Evolutionary conservation across 148 eudicot genomes (phyloP).

Genomic region (Rhododendron vialii): DNA sequence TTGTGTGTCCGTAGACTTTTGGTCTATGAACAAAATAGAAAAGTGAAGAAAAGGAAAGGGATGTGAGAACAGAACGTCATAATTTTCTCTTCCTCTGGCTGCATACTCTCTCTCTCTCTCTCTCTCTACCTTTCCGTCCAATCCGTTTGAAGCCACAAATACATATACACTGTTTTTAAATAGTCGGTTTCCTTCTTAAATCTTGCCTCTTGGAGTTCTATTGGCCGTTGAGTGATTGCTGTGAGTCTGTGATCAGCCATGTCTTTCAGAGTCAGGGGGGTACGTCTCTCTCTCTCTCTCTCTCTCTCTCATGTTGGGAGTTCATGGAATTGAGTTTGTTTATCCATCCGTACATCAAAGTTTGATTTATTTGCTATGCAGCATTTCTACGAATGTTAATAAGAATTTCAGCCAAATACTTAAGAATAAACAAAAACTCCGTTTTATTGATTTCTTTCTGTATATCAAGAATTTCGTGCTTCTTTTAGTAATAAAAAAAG

Average conservation of each 20-base stretch:
- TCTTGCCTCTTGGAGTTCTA: background rate
- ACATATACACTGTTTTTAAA: too few species aligned
- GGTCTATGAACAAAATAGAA: background rate
- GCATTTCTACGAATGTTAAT: too few species aligned
- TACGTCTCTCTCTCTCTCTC: slow-evolving; percentile 2
- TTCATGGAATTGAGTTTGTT: background rate
- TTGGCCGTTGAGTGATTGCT: background rate
- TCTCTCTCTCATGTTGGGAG: background rate
- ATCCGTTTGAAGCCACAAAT: background rate
- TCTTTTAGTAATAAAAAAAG: too few species aligned
- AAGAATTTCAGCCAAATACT: too few species aligned
- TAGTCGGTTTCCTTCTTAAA: background rate
- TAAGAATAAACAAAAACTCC: too few species aligned
- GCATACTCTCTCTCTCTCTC: background rate
- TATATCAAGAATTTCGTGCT: background rate
- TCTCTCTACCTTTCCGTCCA: background rate
- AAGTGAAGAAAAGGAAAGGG: background rate
- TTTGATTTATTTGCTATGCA: background rate
- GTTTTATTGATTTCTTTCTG: background rate
- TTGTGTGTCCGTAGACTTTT: background rate
- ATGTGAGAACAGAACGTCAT: background rate
- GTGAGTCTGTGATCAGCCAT: background rate
- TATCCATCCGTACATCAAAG: background rate
- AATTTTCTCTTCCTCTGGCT: background rate
- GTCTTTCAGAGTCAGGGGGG: slow-evolving; percentile 16